Evolutionary conservation across 768 basidiomycete species (phyloP), one percentile per base, ranked within the genome.

Genomic region (Mycena capillaripes): DNA sequence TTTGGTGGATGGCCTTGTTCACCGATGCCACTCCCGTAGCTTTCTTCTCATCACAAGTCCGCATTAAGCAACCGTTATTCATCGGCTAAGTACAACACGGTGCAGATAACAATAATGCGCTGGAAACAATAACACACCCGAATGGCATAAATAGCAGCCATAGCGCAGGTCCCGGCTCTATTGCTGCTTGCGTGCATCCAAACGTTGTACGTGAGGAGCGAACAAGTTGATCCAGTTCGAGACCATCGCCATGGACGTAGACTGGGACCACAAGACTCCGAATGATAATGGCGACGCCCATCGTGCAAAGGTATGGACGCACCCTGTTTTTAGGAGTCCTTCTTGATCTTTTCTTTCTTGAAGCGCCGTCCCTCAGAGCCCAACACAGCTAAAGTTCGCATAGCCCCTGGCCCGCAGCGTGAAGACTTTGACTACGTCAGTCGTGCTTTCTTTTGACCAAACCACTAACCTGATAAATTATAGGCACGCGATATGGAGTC

Each of bases 171-270:
- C 58, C 48, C 50, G 58, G 25, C 32, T 58, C 23, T 46, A 30
- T 42, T n/a, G 10, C 59, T 56, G 60, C 68, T 64, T 62, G 60
- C 53, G 40, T 61, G 61, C 62, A 25, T 66, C 70, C 70, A 52
- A 52, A 62, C 70, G 52, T 71, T 66, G 64, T 66, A 71, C 59
- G 70, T 57, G 50, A 53, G 70, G 70, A 71, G 70, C 50, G 70
- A 71, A 40, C 69, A 56, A 19, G 50, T 62, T 53, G 42, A 60
- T 44, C 57, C 53, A 61, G 52, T 65, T 56, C n/a, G 38, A 38
- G 10, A 38, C 38, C 44, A 42, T 40, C 40, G 42, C 25, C 29
- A 50, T 42, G 27, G 32, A 30, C 36, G 62, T 70, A 61, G 69
- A 70, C 30, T 23, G 53, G 7, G 68, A 63, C 60, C 3, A 25